Evolutionary conservation across 2,329 filamentous ascomycete species (phyloP), one percentile per base, ranked within the genome.

Genomic region (Fusarium lyarnte): DNA sequence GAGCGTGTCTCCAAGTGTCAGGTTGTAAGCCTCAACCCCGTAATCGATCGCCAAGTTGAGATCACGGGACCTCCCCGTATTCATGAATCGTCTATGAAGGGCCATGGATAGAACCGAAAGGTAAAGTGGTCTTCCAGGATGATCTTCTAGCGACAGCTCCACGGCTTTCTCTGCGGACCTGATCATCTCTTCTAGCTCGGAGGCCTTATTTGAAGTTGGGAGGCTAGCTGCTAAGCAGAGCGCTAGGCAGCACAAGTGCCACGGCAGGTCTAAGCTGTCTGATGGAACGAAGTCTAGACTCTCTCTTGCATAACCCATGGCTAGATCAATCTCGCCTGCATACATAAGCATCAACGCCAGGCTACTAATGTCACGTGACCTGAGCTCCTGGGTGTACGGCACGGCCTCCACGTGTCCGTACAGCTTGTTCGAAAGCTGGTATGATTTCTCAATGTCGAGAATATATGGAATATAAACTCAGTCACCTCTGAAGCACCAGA

Each of bases 321-420:
- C 45, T 1, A 29, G 16, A 8, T 8, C 11, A 4, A 11, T 33
- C 6, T 41, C n/a, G 2, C 21, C 46, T 2, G 27, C 23, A 14
- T 27, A 27, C 13, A 23, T 2, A 6, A 59, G 25, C 11, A 4
- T 16, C 2, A 53, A 8, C 0, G 45, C 57, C 8, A 59, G 14
- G 16, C 33, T 53, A 8, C 17, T 53, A 6, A 33, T 8, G 19
- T 27, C 25, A 0, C 7, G 25, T 4, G 45, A 8, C 17, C 19
- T 53, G 3, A 19, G 17, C 3, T 53, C 33, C 2, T 4, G 19
- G 0, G 13, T 6, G 5, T 13, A 16, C 0, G 0, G 0, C 14
- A 2, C n/a, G 10, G 27, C 27, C 1, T 47, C 21, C 27, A 47
- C 11, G 21, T 47, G 27, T 12, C 31, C 27, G 3, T 47, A 3